A percentile compares a stretch with the other conserved stretches of the same genome.
Conservation (phyloP, 2,329 filamentous ascomycete species). For the Xylariomycetidae sp. region DNA sequence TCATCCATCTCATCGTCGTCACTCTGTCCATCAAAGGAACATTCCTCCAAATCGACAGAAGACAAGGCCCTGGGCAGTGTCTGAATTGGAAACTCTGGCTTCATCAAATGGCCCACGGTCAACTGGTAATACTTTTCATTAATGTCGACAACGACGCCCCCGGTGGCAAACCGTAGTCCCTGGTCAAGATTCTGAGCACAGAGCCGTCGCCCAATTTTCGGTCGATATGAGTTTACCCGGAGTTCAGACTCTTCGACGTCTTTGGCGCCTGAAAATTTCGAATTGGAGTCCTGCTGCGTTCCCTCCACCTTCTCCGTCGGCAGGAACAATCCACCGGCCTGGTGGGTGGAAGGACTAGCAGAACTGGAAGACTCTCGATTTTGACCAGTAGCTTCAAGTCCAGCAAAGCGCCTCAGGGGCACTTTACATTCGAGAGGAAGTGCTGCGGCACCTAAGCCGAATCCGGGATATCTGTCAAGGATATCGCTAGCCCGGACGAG, state of each 20-base stretch:
- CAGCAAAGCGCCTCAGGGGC: slow-evolving; percentile 3
- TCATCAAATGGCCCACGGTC: not conserved
- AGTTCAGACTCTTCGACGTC: not conserved
- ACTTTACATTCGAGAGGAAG: slow-evolving; percentile 7
- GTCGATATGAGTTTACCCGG: not conserved
- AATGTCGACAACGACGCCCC: not conserved
- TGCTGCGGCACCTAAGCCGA: slow-evolving; percentile 4
- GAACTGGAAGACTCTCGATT: too few species aligned
- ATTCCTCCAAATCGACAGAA: not conserved
- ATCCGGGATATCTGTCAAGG: slow-evolving; percentile 2
- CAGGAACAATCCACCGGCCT: too few species aligned
- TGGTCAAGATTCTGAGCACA: not conserved
- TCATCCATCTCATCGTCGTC: not conserved
- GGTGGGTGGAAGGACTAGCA: too few species aligned
- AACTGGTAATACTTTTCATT: not conserved
- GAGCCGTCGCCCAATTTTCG: not conserved
- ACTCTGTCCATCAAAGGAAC: not conserved
- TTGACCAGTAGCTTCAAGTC: not conserved
- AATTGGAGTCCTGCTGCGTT: too few species aligned
- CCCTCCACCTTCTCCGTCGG: too few species aligned
- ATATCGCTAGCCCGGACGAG: slow-evolving; percentile 6
- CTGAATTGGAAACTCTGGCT: too few species aligned
- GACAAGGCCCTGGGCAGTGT: too few species aligned
- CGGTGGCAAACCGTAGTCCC: not conserved
- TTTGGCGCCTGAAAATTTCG: too few species aligned